Evolutionary conservation across 1,139 yeast species (phyloP).

Genomic region (Zygoascus hellenicus): DNA sequence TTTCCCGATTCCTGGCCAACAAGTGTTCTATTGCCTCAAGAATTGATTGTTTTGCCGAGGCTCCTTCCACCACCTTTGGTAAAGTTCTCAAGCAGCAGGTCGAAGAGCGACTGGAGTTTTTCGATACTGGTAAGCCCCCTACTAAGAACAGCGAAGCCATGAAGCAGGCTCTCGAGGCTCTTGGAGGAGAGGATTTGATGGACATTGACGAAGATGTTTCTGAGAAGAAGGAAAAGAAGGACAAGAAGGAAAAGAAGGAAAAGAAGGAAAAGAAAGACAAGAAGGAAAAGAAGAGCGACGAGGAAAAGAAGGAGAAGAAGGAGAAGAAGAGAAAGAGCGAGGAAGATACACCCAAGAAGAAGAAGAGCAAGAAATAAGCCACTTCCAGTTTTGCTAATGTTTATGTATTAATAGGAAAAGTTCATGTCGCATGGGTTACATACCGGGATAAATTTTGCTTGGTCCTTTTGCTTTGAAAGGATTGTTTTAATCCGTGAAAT

Average conservation of each 20-base stretch:
- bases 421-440: too few relatives aligned
- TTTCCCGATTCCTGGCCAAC: conserved; percentile 96
- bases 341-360: conserved; percentile 35
- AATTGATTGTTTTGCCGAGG: conserved; percentile 79
- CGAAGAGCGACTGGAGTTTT: conserved; percentile 93
- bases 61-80: conserved; percentile 69
- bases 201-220: conserved; percentile 43
- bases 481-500: too few relatives aligned
- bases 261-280: conserved; percentile 38
- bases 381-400: conserved; percentile 3
- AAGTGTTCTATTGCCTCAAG: conserved; percentile 98
- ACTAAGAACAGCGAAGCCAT: conserved; percentile 95
- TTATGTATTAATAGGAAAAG: conserved; percentile 6
- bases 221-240: conserved; percentile 41
- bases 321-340: conserved; percentile 37
- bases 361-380: conserved; percentile 26
- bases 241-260: conserved; percentile 51
- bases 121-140: conserved; percentile 94
- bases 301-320: conserved; percentile 38
- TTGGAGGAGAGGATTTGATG: conserved; percentile 46
- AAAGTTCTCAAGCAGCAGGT: conserved; percentile 89
- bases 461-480: too few relatives aligned
- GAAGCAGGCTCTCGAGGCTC: conserved; percentile 76
- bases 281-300: conserved; percentile 25
- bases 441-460: too few relatives aligned